A percentile compares a stretch with the other conserved stretches of the same genome.
Evolutionary conservation across 371 early-diverging fungal genomes (phyloP).

Genomic region (Batrachochytrium dendrobatidis): DNA sequence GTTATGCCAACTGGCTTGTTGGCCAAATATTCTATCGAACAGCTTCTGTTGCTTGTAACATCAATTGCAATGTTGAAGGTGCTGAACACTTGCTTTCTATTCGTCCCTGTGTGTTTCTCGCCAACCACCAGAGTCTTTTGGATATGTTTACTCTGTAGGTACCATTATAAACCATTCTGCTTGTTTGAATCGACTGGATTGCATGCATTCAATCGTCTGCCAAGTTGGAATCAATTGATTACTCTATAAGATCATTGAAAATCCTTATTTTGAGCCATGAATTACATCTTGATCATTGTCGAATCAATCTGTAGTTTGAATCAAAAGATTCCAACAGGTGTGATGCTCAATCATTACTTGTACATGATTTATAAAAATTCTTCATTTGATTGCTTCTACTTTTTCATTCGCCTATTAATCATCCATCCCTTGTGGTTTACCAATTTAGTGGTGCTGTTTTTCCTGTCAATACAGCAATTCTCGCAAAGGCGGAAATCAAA

Average conservation of each 20-base stretch:
- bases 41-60: slow-evolving; percentile 45
- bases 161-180: background rate
- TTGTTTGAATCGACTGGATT: background rate
- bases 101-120: slow-evolving; percentile 53
- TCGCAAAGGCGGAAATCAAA: slow-evolving; percentile 76
- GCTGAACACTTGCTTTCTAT: slow-evolving; percentile 45
- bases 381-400: too few relatives aligned
- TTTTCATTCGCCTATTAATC: too few relatives aligned
- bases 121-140: slow-evolving; percentile 83
- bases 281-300: background rate
- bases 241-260: too few relatives aligned
- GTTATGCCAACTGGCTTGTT: slow-evolving; percentile 54
- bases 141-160: slow-evolving; percentile 62
- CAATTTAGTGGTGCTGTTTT: slow-evolving; percentile 49
- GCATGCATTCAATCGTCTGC: too few relatives aligned
- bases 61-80: slow-evolving; percentile 54
- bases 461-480: slow-evolving; percentile 50
- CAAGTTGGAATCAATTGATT: too few relatives aligned
- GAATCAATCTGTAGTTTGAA: background rate
- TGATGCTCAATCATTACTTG: too few relatives aligned
- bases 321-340: too few relatives aligned
- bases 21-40: slow-evolving; percentile 48
- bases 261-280: background rate
- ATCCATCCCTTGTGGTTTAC: too few relatives aligned
- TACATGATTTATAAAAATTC: too few relatives aligned